Conservation (phyloP, 768 basidiomycete species). For the Naganishia antarctica region DNA sequence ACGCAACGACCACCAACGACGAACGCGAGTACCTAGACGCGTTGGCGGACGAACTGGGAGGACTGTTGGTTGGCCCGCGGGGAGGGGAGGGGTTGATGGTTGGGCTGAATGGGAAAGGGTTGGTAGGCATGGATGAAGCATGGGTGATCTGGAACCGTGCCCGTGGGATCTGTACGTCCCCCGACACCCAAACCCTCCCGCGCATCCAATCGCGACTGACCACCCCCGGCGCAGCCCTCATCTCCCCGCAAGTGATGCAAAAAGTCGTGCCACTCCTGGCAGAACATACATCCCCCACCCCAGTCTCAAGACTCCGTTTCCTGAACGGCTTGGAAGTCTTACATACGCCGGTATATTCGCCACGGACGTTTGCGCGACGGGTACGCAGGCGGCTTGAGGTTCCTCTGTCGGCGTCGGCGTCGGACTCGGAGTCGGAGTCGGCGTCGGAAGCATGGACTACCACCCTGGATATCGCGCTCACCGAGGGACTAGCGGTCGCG, state of each 20-base stretch:
- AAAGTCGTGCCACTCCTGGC: slow-evolving; percentile 67
- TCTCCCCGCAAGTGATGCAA: slow-evolving; percentile 82
- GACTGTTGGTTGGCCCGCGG: slow-evolving; percentile 58
- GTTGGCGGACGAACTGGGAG: slow-evolving; percentile 73
- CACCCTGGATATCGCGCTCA: slow-evolving; percentile 61
- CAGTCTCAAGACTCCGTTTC: slow-evolving; percentile 65
- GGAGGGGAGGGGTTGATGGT: slow-evolving; percentile 58
- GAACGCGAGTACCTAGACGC: slow-evolving; percentile 73
- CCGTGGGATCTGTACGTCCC: slow-evolving; percentile 70
- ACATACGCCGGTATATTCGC: slow-evolving; percentile 73
- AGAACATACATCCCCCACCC: slow-evolving; percentile 61
- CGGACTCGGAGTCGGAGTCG: too few species aligned
- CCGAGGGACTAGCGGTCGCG: slow-evolving; percentile 67
- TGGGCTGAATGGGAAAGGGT: slow-evolving; percentile 57
- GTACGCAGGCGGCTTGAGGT: neutral
- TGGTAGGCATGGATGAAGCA: slow-evolving; percentile 82
- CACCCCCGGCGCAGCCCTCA: slow-evolving; percentile 59
- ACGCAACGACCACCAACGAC: slow-evolving; percentile 63
- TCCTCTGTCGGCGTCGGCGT: neutral
- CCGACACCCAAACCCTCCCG: too few species aligned
- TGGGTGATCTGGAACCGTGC: slow-evolving; percentile 96
- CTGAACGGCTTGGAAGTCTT: slow-evolving; percentile 70
- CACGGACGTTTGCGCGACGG: slow-evolving; percentile 64
- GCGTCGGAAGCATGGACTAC: neutral
- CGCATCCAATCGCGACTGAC: neutral